Conservation (phyloP, 768 basidiomycete genomes). For the Podaxis pistillaris region DNA sequence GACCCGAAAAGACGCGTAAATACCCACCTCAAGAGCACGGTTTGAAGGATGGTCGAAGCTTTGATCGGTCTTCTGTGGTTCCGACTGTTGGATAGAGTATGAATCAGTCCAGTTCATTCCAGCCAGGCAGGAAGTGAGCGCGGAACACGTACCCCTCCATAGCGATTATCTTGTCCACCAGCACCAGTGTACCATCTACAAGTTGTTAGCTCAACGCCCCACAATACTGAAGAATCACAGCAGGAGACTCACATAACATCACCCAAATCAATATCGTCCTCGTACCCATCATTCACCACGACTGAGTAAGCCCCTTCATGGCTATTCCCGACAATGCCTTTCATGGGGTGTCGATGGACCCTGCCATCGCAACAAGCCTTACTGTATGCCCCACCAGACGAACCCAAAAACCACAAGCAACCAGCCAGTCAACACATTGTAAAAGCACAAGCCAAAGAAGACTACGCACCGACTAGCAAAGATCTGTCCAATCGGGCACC, state of each 20-base stretch:
- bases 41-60: slow-evolving; percentile 35
- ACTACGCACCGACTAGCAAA: slow-evolving; percentile 9
- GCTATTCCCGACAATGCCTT: slow-evolving; percentile 34
- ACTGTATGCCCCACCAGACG: slow-evolving; percentile 17
- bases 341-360: slow-evolving; percentile 27
- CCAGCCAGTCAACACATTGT: background rate
- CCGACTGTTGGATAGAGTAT: slow-evolving; percentile 8
- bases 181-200: slow-evolving; percentile 40
- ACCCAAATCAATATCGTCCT: slow-evolving; percentile 40
- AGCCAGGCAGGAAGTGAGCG: background rate
- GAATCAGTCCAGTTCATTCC: slow-evolving; percentile 18
- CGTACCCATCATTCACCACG: slow-evolving; percentile 38
- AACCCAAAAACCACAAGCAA: background rate
- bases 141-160: background rate
- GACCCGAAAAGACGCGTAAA: background rate
- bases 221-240: background rate
- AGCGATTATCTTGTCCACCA: slow-evolving; percentile 22
- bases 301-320: slow-evolving; percentile 38
- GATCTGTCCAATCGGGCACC: background rate
- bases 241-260: slow-evolving; percentile 33
- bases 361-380: slow-evolving; percentile 23
- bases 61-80: slow-evolving; percentile 30
- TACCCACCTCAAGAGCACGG: slow-evolving; percentile 21
- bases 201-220: background rate
- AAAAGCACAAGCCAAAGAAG: background rate